Conservation (phyloP, 441 rosid species). For the Cnidoscolus chayamansa region DNA sequence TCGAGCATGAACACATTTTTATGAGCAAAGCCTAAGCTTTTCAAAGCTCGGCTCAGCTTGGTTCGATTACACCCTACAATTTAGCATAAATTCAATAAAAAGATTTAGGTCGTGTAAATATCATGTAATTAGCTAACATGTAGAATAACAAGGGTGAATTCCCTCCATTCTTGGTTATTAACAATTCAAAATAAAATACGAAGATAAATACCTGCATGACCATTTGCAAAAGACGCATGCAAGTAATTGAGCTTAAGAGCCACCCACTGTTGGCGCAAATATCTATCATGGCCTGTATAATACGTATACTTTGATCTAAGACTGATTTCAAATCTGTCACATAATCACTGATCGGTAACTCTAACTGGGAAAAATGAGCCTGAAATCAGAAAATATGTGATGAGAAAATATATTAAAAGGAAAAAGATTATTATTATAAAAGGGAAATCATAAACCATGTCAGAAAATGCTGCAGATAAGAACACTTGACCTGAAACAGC, state of each 20-base stretch:
- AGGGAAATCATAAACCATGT: constrained; percentile 4
- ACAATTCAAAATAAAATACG: background rate
- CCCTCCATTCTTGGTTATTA: background rate
- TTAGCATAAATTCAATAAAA: background rate
- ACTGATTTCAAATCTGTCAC: constrained; percentile 95
- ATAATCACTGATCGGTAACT: constrained; percentile 91
- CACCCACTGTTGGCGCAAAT: constrained; percentile 98
- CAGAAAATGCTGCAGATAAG: background rate
- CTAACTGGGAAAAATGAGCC: constrained; percentile 93
- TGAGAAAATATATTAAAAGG: constrained; percentile 11
- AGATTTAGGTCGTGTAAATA: background rate
- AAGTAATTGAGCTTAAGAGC: constrained; percentile 88
- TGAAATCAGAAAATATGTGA: constrained; percentile 34
- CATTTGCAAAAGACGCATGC: constrained; percentile 99
- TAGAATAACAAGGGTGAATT: background rate
- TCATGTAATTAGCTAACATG: background rate
- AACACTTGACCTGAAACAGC: constrained; percentile 64
- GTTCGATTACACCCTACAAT: too few species aligned
- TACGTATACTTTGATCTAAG: constrained; percentile 96
- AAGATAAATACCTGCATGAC: constrained; percentile 78
- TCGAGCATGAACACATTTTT: too few species aligned
- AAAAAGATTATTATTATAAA: constrained; percentile 7
- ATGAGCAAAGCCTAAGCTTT: too few species aligned
- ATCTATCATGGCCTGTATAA: constrained; percentile 98
- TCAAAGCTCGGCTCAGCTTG: too few species aligned